Base-by-base conservation (phyloP, 768 basidiomycete species). In the Brasilioporus rufonigricans region DNA sequence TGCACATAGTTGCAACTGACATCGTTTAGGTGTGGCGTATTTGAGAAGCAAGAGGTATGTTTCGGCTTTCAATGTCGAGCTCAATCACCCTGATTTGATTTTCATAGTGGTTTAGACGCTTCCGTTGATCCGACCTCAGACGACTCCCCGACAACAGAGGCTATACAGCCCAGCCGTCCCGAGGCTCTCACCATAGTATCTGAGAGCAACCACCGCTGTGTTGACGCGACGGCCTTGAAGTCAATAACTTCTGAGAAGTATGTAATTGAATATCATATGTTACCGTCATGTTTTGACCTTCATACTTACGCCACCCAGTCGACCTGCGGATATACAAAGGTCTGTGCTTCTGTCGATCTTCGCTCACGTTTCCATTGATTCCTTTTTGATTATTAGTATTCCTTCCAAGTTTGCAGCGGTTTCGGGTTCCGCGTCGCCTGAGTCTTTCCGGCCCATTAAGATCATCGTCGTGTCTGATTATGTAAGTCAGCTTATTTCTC, bases 381-480 rank as follows among this genome's bases (percentile, higher is more conserved):
- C 7, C 5, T 18, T 12, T 19, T 21, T 4, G 19, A 26, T 23
- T 9, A 35, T 33, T 12, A 66, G 65, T 2, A 65, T 66, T 38
- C 49, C 62, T 23, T 67, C 62, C 13, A 65, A 59, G 23, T 54
- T 61, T 10, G 45, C 31, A n/a, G 23, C 45, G 16, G 5, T 38
- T 36, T 19, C 52, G 24, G 12, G 24, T 23, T 10, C 43, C 2
- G 4, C 32, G 18, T 64, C 61, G 10, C 44, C 29, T 12, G 49
- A 60, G 40, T 59, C 60, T 40, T 48, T 46, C 16, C 70, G 69
- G 4, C 48, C 59, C 32, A 50, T 71, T 14, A 71, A 72, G 61
- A 62, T 71, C 26, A 67, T 72, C 5, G 63, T 72, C 19, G 52
- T 71, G 40, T 71, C 71, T 44, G 69, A 71, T 57, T 71, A 65